Base-by-base conservation (phyloP, 768 basidiomycete genomes). In the Tricholoma terreum region DNA sequence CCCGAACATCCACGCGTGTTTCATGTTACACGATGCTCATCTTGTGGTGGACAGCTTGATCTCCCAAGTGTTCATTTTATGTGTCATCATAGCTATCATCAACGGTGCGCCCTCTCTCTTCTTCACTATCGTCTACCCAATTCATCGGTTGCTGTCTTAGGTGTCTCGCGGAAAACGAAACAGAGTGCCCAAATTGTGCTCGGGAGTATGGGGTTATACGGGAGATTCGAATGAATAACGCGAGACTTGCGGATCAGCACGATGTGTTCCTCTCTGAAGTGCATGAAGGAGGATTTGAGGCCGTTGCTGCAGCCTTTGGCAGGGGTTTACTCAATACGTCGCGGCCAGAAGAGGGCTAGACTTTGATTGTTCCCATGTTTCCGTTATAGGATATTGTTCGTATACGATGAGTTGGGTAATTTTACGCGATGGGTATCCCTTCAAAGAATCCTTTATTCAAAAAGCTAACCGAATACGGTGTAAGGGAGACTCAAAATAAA, bases 51-150 rank as follows among this genome's bases (percentile, higher is more conserved):
- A 1, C 92, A 90, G 63, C 83, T 98, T 58, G 95, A 98, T 69
- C 82, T 98, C 9, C 96, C 97, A 0, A 89, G 85, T 61, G 80
- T 98, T 6, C 95, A 98, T 71, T 98, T 98, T 67, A 97, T 98
- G 96, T 99, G 96, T 72, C 87, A 89, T 65, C 97, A 98, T 69
- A 94, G 92, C 59, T 98, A 92, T 75, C 97, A 99, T 69, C 93
- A 96, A 68, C 80, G 94, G 92, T 92, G 73, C 68, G 72, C 56
- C 2, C 17, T 50, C 33, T 48, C 54, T 52, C 33, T 34, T 19
- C 36, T 45, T 17, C 33, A 34, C 30, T 51, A 17, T 54, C 21
- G 24, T 24, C 58, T 31, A 31, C 34, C 31, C 24, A n/a, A 11
- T 17, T 48, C 5, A 19, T 42, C 40, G 40, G 6, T 17, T 6